Evolutionary conservation across 257 asterid genomes (phyloP), one percentile per base, ranked within the genome.

Genomic region (Gentiana dahurica): DNA sequence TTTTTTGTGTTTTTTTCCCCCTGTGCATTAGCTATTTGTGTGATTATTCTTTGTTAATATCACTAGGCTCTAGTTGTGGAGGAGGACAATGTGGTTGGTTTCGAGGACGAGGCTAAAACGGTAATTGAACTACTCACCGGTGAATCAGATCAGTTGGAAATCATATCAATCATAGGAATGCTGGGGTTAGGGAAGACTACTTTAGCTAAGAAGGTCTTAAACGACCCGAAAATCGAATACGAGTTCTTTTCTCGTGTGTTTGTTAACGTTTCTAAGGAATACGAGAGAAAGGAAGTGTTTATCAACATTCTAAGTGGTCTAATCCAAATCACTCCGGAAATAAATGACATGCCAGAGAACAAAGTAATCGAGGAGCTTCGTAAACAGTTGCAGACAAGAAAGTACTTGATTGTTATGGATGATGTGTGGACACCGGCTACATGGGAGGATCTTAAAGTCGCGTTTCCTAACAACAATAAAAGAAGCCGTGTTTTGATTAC

Each of bases 401-500:
- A 63, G 3, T 80, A 72, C 62, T 54, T 82, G 51, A 34, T 83
- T 36, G 77, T 79, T 36, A 11, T 79, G 61, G 86, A 82, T 52
- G 82, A 79, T 13, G 73, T 82, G 3, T 82, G 87, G 83, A 63
- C 58, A 0, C 52, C 12, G 2, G 73, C 50, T 1, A 66, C 66
- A 32, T 75, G 81, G 85, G 51, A 58, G 0, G 67, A 46, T 1
- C 56, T 81, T 51, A 10, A 44, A 32, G 2, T 8, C 4, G 73
- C 65, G 0, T 61, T 84, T 57, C 81, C 94, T 0, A 39, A 3
- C 15, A 36, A 37, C 35, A 69, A 66, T 12, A 33, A 5, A 4
- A 11, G n/a, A 1, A 72, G 82, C 6, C 69, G 77, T 53, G 70
- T 81, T 15, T 53, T 81, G 57, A 34, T 84, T 35, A 81, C 89